Conservation (phyloP, 73 alveolate genomes). For the Stentor coeruleus region DNA sequence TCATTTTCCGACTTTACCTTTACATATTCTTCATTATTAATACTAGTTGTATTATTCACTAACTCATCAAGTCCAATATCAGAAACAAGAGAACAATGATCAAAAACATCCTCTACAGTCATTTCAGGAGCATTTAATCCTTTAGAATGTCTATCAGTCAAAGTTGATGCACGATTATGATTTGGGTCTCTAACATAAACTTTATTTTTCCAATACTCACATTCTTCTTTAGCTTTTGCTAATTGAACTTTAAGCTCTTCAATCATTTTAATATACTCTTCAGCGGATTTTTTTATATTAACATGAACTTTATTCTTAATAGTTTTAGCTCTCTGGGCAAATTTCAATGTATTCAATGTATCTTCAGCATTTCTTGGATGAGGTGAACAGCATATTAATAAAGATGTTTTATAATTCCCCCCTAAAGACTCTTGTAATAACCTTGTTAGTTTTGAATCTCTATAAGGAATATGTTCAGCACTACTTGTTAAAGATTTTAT, state of each 20-base stretch:
- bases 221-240: background rate
- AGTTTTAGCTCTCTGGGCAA: constrained; percentile 86
- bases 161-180: background rate
- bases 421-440: constrained; percentile 86
- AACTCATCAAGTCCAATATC: no score
- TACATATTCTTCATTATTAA: background rate
- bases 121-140: background rate
- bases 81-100: no score
- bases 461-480: constrained; percentile 74
- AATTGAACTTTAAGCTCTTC: constrained; percentile 4
- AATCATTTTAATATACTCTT: background rate
- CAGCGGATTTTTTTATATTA: constrained; percentile 24
- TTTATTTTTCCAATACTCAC: background rate
- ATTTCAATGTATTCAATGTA: constrained; percentile 72
- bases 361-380: constrained; percentile 68
- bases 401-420: constrained; percentile 89
- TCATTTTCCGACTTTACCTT: background rate
- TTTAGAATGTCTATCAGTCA: background rate
- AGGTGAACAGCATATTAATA: constrained; percentile 87
- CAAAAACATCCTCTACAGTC: background rate
- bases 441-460: constrained; percentile 88
- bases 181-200: background rate
- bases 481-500: constrained; percentile 59
- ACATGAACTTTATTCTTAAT: background rate
- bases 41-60: no score